Base-by-base conservation (phyloP, 139 green algal species). In the Chlamydomonas applanata region DNA sequence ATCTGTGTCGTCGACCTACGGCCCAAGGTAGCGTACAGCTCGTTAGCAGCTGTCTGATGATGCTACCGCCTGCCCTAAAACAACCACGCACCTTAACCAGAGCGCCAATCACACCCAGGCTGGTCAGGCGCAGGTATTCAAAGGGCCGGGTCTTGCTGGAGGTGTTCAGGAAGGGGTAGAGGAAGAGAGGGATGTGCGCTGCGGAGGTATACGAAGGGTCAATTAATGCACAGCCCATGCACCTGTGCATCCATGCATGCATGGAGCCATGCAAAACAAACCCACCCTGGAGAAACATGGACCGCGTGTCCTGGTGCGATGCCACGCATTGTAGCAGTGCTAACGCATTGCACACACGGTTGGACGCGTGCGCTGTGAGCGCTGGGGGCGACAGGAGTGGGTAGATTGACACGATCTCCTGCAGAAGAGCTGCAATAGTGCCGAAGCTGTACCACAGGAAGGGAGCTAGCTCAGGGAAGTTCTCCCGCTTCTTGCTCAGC, bases 141-240 rank as follows among this genome's bases (percentile, higher is more conserved):
- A 99, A 99, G 0, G 96, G 96, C 49, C 96, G 79, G 9, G 93
- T 98, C 83, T 98, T 99, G 89, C 85, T 94, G 30, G 93, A 87
- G 17, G 96, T 99, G 85, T 99, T 98, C 33, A 99, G 83, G 79
- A 99, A 99, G 0, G 96, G 96, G 77, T 99, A 99, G 61, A 99
- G 82, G 80, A 98, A 99, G 20, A 99, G 82, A 7, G 96, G 96
- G 36, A 99, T 92, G 81, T 99, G 94, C 20, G 95, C 95, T 96
- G 89, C 77, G 84, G 2, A 5, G 33, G 14, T 3, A 44, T 40
- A 65, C 44, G 53, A 36, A 40, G 66, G 27, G 32, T 16, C 45
- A 24, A 22, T 56, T 24, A 32, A 20, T 3, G 60, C 4, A 4
- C 14, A 44, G 59, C 17, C 17, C 40, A 49, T 49, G 40, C 40